A percentile compares a stretch with the other conserved stretches of the same genome.
Evolutionary conservation across 2,329 filamentous ascomycete species (phyloP).

Genomic region (Sporothrix mexicana): DNA sequence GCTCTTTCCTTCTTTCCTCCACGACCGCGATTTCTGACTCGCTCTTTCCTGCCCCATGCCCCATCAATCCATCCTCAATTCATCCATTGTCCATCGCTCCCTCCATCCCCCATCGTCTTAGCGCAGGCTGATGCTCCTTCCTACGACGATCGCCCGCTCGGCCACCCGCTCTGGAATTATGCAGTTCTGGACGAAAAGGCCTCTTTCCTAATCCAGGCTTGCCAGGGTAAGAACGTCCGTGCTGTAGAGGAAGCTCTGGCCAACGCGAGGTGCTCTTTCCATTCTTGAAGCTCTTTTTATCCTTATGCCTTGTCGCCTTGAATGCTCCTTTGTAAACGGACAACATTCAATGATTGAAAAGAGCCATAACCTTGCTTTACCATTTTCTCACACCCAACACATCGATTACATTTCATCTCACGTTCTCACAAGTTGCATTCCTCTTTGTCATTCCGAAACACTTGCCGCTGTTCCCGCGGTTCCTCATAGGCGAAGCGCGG

Average conservation of each 20-base stretch:
- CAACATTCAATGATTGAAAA: background rate
- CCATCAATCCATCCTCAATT: background rate
- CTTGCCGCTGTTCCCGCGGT: constrained; percentile 5
- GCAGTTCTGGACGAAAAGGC: background rate
- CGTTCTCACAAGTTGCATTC: too few relatives aligned
- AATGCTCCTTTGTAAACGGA: background rate
- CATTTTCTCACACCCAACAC: background rate
- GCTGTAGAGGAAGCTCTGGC: background rate
- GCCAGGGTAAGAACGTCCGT: background rate
- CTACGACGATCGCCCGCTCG: constrained; percentile 27
- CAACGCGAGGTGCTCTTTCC: background rate
- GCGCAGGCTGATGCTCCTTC: constrained; percentile 22
- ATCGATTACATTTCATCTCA: background rate
- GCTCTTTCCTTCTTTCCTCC: background rate
- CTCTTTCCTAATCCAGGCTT: constrained; percentile 17
- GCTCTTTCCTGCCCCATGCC: constrained; percentile 11
- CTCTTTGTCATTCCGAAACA: too few relatives aligned
- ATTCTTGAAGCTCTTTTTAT: background rate
- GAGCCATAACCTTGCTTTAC: background rate
- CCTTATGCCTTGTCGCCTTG: background rate
- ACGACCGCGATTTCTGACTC: background rate
- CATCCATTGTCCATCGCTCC: background rate
- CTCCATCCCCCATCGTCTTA: background rate
- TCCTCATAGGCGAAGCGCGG: background rate
- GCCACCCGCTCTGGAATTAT: constrained; percentile 15